These are phyloP conservation scores for Dothistroma pini DNA, from an alignment of 2,329 filamentous ascomycete genomes.

Conservation along the genomic window DNA sequence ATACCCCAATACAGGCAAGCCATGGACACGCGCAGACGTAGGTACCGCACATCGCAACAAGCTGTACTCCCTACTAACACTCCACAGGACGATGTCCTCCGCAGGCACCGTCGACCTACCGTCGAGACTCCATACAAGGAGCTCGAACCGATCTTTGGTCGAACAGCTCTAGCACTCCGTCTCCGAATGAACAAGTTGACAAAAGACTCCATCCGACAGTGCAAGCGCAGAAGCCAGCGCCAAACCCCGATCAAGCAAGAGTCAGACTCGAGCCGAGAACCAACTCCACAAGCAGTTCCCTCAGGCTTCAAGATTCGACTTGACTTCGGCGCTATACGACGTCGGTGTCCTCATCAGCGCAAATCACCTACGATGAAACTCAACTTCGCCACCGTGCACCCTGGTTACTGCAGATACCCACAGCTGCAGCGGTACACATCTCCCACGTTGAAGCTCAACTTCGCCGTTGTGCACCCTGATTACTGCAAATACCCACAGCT, in stretches of 20 bases:
- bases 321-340: too few species aligned
- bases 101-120: neutral
- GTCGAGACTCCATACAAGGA: neutral
- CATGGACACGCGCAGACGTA: neutral
- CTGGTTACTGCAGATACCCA: neutral
- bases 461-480: neutral
- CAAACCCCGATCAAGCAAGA: neutral
- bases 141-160: neutral
- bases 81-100: neutral
- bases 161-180: neutral
- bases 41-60: neutral
- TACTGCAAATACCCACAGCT: too few species aligned
- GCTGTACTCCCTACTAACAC: neutral
- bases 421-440: neutral
- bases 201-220: neutral
- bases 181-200: neutral
- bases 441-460: neutral
- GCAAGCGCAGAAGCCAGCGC: neutral
- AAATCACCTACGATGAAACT: neutral
- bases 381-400: neutral
- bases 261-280: too few species aligned
- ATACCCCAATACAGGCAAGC: neutral
- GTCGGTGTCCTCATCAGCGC: too few species aligned
- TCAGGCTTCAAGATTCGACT: too few species aligned
- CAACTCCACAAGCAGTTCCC: too few species aligned